phyloP scores from a whole-genome alignment of 2,329 filamentous ascomycete species.

The Sporothrix brunneoviolacea region DNA sequence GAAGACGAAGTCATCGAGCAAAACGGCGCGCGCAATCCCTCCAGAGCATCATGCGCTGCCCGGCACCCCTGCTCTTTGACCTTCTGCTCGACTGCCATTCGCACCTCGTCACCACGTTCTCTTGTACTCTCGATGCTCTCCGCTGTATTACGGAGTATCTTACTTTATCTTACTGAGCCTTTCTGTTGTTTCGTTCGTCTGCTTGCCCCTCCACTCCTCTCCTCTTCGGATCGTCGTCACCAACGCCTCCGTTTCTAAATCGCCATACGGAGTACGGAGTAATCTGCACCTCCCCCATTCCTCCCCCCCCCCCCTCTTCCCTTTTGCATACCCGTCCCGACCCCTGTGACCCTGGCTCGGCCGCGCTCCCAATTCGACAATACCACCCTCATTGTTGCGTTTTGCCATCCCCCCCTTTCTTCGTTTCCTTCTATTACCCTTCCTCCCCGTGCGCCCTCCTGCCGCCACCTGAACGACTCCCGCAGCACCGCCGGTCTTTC shows the following conservation, averaged over 20 bases:
- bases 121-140: too few species aligned
- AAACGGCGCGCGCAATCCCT: not conserved
- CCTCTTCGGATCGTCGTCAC: slow-evolving; percentile 5
- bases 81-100: not conserved
- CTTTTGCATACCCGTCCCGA: slow-evolving; percentile 1
- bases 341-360: not conserved
- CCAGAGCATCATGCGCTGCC: not conserved
- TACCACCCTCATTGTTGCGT: slow-evolving; percentile 2
- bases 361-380: slow-evolving; percentile 2
- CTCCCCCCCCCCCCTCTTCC: not conserved
- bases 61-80: not conserved
- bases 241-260: too few species aligned
- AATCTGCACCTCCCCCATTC: too few species aligned
- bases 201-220: not conserved
- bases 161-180: too few species aligned
- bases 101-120: not conserved
- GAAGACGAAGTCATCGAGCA: too few species aligned
- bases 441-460: not conserved
- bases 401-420: slow-evolving; percentile 1
- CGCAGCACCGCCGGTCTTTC: not conserved
- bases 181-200: not conserved
- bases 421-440: not conserved
- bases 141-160: too few species aligned
- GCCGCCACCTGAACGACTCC: too few species aligned
- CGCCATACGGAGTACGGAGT: too few species aligned